Conservation (phyloP, 208 protist species). For the Tritrichomonas foetus region DNA sequence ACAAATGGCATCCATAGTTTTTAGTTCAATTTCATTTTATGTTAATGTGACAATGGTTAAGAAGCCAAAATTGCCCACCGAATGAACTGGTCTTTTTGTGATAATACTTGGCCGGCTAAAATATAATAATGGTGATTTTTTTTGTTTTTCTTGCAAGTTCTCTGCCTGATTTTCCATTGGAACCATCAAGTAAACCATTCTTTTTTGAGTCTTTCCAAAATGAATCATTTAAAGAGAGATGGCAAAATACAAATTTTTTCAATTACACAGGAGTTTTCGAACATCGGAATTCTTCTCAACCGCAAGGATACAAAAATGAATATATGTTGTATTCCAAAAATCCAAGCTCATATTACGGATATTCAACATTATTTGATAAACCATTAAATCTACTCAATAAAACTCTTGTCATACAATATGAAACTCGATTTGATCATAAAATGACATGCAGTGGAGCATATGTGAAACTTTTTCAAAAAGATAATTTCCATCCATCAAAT, state of each 20-base stretch:
- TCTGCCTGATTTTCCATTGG: no score
- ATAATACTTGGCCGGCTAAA: no score
- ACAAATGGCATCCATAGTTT: no score
- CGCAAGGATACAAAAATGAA: not conserved
- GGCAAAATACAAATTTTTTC: not conserved
- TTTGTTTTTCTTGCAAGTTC: no score
- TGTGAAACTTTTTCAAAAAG: not conserved
- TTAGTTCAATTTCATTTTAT: no score
- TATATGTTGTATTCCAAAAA: not conserved
- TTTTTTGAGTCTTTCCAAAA: not conserved
- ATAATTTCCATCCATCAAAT: not conserved
- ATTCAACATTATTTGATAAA: conserved; percentile 16
- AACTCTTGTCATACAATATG: conserved; percentile 50
- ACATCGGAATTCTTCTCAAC: not conserved
- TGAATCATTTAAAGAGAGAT: not conserved
- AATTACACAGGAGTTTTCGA: conserved; percentile 27
- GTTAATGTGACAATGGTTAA: no score
- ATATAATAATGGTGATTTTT: no score
- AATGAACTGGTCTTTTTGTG: no score
- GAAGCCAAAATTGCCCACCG: no score
- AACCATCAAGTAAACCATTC: no score
- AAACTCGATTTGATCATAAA: conserved; percentile 46
- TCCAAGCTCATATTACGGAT: not conserved
- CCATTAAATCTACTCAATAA: not conserved
- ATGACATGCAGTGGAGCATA: conserved; percentile 52